Evolutionary conservation across 192 early-diverging fungal species (phyloP).

Genomic region (Linnemannia elongata): DNA sequence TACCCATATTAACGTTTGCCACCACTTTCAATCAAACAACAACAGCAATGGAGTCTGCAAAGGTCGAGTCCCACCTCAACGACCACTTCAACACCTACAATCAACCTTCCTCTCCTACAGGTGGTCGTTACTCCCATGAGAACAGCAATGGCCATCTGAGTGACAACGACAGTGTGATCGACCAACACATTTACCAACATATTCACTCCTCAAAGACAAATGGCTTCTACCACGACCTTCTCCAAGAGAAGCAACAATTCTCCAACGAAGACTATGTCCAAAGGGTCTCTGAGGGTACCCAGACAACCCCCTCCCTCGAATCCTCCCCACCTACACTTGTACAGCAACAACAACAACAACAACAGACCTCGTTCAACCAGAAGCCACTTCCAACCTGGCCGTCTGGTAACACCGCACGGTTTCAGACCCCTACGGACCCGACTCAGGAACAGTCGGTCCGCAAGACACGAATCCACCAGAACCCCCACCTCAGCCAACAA

Average conservation of each 20-base stretch:
- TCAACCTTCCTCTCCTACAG: background rate
- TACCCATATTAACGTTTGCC: background rate
- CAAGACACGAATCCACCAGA: background rate
- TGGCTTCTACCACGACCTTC: slow-evolving; percentile 25
- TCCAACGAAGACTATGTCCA: background rate
- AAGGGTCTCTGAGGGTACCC: slow-evolving; percentile 32
- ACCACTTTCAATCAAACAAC: background rate
- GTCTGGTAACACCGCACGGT: slow-evolving; percentile 26
- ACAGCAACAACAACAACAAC: slow-evolving; percentile 8
- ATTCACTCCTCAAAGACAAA: slow-evolving; percentile 2
- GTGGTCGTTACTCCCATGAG: background rate
- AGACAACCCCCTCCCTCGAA: slow-evolving; percentile 7
- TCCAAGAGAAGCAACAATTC: background rate
- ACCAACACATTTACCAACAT: background rate
- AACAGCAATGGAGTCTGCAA: slow-evolving; percentile 1
- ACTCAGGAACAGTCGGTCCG: slow-evolving; percentile 8
- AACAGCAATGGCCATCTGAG: background rate
- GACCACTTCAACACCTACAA: background rate
- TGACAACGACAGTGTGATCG: background rate
- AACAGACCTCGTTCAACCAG: background rate
- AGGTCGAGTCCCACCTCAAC: slow-evolving; percentile 1
- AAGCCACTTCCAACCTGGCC: slow-evolving; percentile 23
- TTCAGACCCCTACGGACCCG: slow-evolving; percentile 13
- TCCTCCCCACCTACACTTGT: background rate
- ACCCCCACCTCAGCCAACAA: background rate